Percentiles rank a stretch among this genome's conserved stretches.
These are phyloP conservation scores for Carnegiea gigantea DNA, from an alignment of 179 eudicot species.

Conservation along the genomic window DNA sequence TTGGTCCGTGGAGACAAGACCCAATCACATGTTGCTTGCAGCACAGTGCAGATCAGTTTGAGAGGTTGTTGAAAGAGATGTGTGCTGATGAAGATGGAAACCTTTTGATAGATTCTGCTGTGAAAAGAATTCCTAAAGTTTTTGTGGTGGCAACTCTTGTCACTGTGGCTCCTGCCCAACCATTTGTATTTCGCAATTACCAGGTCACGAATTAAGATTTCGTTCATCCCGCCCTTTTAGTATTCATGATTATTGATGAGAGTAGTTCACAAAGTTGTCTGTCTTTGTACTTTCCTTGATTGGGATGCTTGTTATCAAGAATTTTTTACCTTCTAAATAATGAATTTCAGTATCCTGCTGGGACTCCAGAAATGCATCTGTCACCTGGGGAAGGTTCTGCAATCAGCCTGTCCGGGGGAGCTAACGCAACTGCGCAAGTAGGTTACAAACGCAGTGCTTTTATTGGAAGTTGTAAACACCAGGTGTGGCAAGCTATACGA, in stretches of 20 bases:
- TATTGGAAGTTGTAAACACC: constrained; percentile 96
- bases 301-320: background rate
- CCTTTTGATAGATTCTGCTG: constrained; percentile 91
- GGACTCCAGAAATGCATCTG: constrained; percentile 84
- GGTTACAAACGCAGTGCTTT: constrained; percentile 83
- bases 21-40: constrained; percentile 48
- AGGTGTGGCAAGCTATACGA: constrained; percentile 94
- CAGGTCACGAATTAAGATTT: constrained; percentile 51
- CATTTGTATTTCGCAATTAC: constrained; percentile 94
- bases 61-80: constrained; percentile 91
- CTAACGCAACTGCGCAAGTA: constrained; percentile 55
- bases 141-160: constrained; percentile 94
- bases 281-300: constrained; percentile 1
- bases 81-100: constrained; percentile 98
- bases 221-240: constrained; percentile 17
- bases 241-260: constrained; percentile 11
- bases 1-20: constrained; percentile 19
- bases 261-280: background rate
- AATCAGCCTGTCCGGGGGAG: constrained; percentile 58
- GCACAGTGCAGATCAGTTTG: constrained; percentile 99
- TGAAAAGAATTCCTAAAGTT: constrained; percentile 81
- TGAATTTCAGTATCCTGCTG: constrained; percentile 82
- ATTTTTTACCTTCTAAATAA: constrained; percentile 9
- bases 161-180: constrained; percentile 90
- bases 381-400: constrained; percentile 70